A percentile compares a stretch with the other conserved stretches of the same genome.
Conservation (phyloP, 2,329 filamentous ascomycete genomes). For the Ciborinia camelliae region DNA sequence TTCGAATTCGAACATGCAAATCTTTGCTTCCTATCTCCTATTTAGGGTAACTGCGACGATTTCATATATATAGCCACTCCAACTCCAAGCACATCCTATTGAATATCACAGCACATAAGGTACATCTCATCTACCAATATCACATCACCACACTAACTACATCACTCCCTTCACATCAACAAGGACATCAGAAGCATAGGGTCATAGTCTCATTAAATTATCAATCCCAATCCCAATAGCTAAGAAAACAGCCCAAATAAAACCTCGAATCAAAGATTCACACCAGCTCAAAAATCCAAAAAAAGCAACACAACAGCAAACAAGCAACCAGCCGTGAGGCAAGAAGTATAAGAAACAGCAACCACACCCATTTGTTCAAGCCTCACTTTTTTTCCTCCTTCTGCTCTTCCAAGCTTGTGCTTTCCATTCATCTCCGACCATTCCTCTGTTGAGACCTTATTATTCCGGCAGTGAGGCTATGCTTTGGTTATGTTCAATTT, state of each 20-base stretch:
- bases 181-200: not conserved
- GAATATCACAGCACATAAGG: not conserved
- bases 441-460: not conserved
- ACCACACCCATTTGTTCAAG: constrained; percentile 13
- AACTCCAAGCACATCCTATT: not conserved
- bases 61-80: not conserved
- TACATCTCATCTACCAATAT: not conserved
- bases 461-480: not conserved
- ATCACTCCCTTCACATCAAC: not conserved
- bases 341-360: constrained; percentile 27
- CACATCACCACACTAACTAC: not conserved
- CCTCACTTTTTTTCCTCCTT: constrained; percentile 23
- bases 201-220: not conserved
- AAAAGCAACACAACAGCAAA: not conserved
- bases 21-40: not conserved
- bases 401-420: constrained; percentile 16
- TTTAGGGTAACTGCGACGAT: too few relatives aligned
- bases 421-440: not conserved
- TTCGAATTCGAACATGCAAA: too few relatives aligned
- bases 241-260: not conserved
- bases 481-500: not conserved
- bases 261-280: constrained; percentile 5
- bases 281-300: not conserved
- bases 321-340: constrained; percentile 33
- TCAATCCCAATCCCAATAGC: not conserved